Evolutionary conservation across 257 asterid genomes (phyloP), one percentile per base, ranked within the genome.

Genomic region (Oldenlandia corymbosa): DNA sequence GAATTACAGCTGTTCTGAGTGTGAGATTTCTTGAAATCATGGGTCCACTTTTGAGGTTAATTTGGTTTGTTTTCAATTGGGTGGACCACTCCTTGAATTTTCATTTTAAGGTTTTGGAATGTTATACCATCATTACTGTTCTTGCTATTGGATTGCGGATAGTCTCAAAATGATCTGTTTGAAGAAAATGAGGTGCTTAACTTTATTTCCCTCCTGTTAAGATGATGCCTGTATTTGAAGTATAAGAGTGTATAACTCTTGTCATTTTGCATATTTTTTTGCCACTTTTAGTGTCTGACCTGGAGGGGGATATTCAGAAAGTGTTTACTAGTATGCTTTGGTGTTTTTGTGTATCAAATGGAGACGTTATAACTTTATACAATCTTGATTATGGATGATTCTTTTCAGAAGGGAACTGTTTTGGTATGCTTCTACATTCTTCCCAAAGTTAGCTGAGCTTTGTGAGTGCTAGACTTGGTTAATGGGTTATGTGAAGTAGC

Each of bases 21-120:
- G 10, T 64, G 28, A 50, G 5, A 11, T 42, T 50, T 16, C 43
- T 9, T 64, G 68, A 63, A 64, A 36, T 20, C 51, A 23, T 16
- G 65, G 65, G 31, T 28, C 10, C 16, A 16, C n/a, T 23, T 51
- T 31, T 10, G 26, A 13, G 49, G 58, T 20, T 58, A 21, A 5
- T 21, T 60, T 9, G 65, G 39, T 24, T 4, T 26, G 58, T 8
- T 24, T 7, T 51, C 32, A 1, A 51, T 21, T 1, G 7, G 5
- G 10, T 37, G 47, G 18, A 42, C 17, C 47, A 1, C 23, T 54
- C 41, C 28, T 30, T 23, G 51, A 23, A 36, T 23, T 23, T 39
- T 23, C 23, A 5, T 9, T 39, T 16, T 59, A 12, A 24, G 17
- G 24, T 20, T 50, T 42, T 1, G 47, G 47, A 42, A 42, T 42